These are phyloP conservation scores for Sugiyamaella neomexicana DNA, from an alignment of 1,139 yeast genomes.

Conservation along the genomic window DNA sequence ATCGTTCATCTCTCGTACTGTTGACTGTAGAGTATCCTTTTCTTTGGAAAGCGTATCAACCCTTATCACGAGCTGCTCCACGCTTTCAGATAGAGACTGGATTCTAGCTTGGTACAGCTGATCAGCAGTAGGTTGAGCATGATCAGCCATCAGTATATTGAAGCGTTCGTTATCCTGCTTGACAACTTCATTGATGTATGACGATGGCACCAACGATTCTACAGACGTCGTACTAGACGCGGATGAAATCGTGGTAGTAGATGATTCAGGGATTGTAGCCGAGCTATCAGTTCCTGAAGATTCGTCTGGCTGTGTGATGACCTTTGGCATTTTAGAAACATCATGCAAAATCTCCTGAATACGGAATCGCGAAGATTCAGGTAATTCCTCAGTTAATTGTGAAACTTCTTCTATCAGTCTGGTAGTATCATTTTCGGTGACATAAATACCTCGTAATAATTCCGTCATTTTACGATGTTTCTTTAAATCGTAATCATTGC, in stretches of 20 bases:
- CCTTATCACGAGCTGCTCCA: conserved; percentile 29
- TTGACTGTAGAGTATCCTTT: conserved; percentile 22
- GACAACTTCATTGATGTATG: conserved; percentile 10
- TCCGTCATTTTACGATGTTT: conserved; percentile 26
- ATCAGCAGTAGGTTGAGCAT: conserved; percentile 17
- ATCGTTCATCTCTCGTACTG: conserved; percentile 15
- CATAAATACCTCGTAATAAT: conserved; percentile 22
- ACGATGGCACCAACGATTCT: not conserved
- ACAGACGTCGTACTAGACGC: conserved; percentile 5
- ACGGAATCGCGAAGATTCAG: conserved; percentile 7
- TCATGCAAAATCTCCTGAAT: conserved; percentile 5
- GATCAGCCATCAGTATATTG: not conserved
- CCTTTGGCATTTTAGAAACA: not conserved
- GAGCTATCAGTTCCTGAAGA: conserved; percentile 7
- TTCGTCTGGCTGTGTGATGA: not conserved
- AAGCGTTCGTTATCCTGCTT: conserved; percentile 17
- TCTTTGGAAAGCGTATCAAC: conserved; percentile 27
- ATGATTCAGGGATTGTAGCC: conserved; percentile 1
- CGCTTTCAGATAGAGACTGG: conserved; percentile 30
- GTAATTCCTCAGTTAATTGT: conserved; percentile 3
- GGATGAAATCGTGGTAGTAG: not conserved
- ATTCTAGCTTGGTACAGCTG: conserved; percentile 27
- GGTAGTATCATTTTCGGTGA: not conserved
- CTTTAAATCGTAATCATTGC: conserved; percentile 18
- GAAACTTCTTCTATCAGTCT: not conserved